A percentile compares a stretch with the other conserved stretches of the same genome.
Evolutionary conservation across 2,329 filamentous ascomycete species (phyloP).

Genomic region (Hysterium pulicare): DNA sequence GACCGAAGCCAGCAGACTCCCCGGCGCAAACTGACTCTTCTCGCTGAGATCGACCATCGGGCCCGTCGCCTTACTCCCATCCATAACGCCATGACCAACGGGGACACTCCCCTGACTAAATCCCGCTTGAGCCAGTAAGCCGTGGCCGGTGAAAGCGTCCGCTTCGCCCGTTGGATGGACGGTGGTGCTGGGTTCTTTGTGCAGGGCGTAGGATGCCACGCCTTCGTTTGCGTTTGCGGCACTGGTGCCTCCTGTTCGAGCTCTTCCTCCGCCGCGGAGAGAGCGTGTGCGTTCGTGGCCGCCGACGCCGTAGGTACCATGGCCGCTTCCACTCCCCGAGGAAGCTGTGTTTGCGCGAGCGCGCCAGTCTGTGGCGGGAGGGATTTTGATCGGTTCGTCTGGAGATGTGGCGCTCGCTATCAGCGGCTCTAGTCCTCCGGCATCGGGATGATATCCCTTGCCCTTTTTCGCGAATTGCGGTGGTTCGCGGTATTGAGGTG

Average conservation of each 20-base stretch:
- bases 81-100: constrained; percentile 45
- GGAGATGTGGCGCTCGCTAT: constrained; percentile 47
- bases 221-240: constrained; percentile 26
- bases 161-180: constrained; percentile 30
- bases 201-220: constrained; percentile 29
- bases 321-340: constrained; percentile 12
- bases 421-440: constrained; percentile 37
- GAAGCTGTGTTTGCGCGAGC: constrained; percentile 30
- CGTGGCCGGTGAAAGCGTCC: constrained; percentile 44
- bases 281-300: constrained; percentile 32
- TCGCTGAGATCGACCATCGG: constrained; percentile 45
- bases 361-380: constrained; percentile 45
- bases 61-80: constrained; percentile 42
- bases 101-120: constrained; percentile 37
- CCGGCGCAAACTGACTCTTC: constrained; percentile 42
- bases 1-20: constrained; percentile 48
- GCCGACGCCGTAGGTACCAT: constrained; percentile 26
- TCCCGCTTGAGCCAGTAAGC: constrained; percentile 40
- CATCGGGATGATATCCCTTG: constrained; percentile 45
- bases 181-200: constrained; percentile 29
- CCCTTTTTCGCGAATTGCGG: constrained; percentile 56
- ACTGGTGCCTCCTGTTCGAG: too few species aligned
- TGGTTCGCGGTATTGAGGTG: constrained; percentile 61
- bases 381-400: constrained; percentile 42
- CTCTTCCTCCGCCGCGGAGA: constrained; percentile 22